Evolutionary conservation across 2,329 filamentous ascomycete genomes (phyloP).

Genomic region (Colletotrichum lini): DNA sequence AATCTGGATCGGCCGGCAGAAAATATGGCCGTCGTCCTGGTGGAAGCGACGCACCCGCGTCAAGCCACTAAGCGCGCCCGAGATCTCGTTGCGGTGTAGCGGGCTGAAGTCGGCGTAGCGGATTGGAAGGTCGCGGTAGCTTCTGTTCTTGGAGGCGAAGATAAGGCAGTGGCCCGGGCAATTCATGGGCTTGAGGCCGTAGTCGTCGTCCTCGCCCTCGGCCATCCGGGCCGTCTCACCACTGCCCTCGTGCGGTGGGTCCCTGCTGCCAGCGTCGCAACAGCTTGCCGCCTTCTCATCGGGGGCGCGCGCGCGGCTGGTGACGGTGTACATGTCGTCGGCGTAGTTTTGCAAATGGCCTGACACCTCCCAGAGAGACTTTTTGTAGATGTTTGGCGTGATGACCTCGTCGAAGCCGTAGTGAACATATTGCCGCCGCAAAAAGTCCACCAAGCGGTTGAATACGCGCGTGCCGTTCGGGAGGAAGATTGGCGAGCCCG

Average conservation of each 20-base stretch:
- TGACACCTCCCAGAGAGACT: conserved; percentile 86
- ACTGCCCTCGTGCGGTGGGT: conserved; percentile 40
- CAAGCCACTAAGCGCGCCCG: conserved; percentile 84
- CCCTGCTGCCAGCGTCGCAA: conserved; percentile 50
- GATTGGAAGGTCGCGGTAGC: conserved; percentile 85
- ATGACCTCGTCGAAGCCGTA: conserved; percentile 93
- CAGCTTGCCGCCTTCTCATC: conserved; percentile 43
- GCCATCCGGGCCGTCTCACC: conserved; percentile 38
- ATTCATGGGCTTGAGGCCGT: conserved; percentile 93
- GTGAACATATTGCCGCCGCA: conserved; percentile 85
- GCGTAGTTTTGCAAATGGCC: conserved; percentile 92
- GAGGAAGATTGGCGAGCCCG: conserved; percentile 87
- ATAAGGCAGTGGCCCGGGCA: conserved; percentile 91
- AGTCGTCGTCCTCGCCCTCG: conserved; percentile 76
- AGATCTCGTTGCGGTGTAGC: conserved; percentile 88
- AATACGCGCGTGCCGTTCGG: conserved; percentile 87
- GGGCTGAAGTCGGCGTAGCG: conserved; percentile 91
- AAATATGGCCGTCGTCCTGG: conserved; percentile 93
- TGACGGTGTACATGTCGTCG: conserved; percentile 92
- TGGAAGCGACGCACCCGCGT: conserved; percentile 90
- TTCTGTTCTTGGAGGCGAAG: conserved; percentile 80
- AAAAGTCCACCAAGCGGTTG: conserved; percentile 85
- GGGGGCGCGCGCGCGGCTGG: conserved; percentile 58
- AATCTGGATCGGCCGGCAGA: conserved; percentile 85
- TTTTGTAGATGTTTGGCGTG: conserved; percentile 92